Base-by-base conservation (phyloP, 352 stramenopile genomes). In the Lagenidium sp. region DNA sequence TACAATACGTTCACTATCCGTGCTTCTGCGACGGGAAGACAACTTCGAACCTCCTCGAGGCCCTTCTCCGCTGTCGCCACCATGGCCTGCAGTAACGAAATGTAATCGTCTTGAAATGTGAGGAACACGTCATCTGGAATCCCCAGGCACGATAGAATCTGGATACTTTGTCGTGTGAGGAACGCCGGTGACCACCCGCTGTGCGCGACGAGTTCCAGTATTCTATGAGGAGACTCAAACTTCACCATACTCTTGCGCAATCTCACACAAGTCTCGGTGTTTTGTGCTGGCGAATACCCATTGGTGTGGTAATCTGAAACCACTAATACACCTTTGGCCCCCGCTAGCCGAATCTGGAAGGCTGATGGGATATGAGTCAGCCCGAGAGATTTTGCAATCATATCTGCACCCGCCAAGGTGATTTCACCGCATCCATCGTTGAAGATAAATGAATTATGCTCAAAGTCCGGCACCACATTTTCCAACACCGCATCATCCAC, bases 381-480 rank as follows among this genome's bases (percentile, higher is more conserved):
- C 19, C 65, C 41, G 2, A 90, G 52, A 8, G 56, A 45, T 0
- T 37, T 54, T 0, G 69, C 60, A 39, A 90, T 61, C 16, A 23
- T 50, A 21, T 44, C 23, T 1, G 70, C 78, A 2, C 65, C 72
- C 34, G 50, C 4, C 15, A 2, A 18, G 22, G 42, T 58, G 36
- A 90, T 86, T 34, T 90, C 65, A 13, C 78, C 78, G 22, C 75
- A 90, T 2, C 78, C 78, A 44, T 90, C 78, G 0, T 69, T 87
- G 52, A 90, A 90, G 13, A 62, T 44, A 30, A 68, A 84, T 4
- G 47, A 44, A 7, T 63, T 44, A 38, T 68, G 64, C 5, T 26
- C 36, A 13, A 87, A 74, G 29, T 90, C 75, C 1, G 69, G 31
- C 2, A 61, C 43, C 0, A 67, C 65, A 12, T 80, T 52, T 13